Evolutionary conservation across 306 rosid species (phyloP).

Genomic region (Urtica urens): DNA sequence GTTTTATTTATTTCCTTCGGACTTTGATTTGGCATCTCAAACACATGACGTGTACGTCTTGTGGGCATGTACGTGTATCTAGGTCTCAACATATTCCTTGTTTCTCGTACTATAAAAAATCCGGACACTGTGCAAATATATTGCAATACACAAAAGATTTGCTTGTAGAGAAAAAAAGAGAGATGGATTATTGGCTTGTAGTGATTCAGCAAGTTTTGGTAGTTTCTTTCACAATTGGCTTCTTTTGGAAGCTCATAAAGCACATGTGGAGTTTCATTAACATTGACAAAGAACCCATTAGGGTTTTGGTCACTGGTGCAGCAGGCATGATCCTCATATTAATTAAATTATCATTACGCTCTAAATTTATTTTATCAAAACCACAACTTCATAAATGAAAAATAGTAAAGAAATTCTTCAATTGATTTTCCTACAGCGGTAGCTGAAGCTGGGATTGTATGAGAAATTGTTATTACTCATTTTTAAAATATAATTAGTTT

Average conservation of each 20-base stretch:
- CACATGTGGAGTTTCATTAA: constrained; percentile 54
- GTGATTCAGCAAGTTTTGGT: constrained; percentile 34
- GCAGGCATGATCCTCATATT: constrained; percentile 42
- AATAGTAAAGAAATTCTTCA: too few relatives aligned
- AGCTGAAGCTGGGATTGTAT: too few relatives aligned
- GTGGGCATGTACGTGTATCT: constrained; percentile 7
- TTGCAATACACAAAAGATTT: too few relatives aligned
- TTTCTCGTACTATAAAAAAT: background rate
- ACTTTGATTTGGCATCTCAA: constrained; percentile 37
- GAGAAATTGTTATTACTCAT: too few relatives aligned
- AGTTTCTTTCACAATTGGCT: constrained; percentile 29
- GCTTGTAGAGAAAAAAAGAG: constrained; percentile 5
- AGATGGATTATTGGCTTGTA: constrained; percentile 19
- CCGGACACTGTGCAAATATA: too few relatives aligned
- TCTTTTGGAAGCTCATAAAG: constrained; percentile 60
- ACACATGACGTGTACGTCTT: constrained; percentile 27
- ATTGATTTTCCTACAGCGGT: too few relatives aligned
- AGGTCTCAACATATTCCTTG: constrained; percentile 33
- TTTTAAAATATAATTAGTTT: too few relatives aligned
- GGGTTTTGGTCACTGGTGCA: constrained; percentile 69
- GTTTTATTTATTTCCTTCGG: constrained; percentile 40
- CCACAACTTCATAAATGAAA: too few relatives aligned
- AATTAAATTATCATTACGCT: too few relatives aligned
- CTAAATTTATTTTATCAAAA: too few relatives aligned
- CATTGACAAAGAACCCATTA: constrained; percentile 55